Evolutionary conservation across 768 basidiomycete species (phyloP), one percentile per base, ranked within the genome.

Genomic region (Trametes villosa): DNA sequence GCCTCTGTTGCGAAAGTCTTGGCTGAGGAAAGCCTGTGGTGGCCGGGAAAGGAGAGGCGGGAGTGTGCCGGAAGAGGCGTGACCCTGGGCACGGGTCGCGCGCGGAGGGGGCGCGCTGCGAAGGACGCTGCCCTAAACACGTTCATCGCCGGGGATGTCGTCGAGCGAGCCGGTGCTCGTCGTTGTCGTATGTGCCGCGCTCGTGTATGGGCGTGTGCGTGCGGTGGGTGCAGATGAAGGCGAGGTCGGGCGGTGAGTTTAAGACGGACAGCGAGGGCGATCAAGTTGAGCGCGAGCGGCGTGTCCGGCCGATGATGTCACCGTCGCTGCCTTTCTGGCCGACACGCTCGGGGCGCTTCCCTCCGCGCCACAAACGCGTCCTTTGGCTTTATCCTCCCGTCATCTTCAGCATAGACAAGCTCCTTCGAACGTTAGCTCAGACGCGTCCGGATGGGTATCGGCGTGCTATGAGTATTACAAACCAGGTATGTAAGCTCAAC

Each of bases 1-100:
- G 96, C 94, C 1, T 96, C 94, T 4, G 92, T 98, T 8, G 96
- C 56, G 38, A 49, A 57, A 24, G 56, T 30, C 47, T 41, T 57
- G 27, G 36, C 47, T 4, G n/a, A 4, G 12, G 33, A 17, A 18
- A 20, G 38, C 47, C 26, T 49, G 34, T 18, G 30, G 20, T 33
- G 44, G 4, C 33, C 33, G 34, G 55, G 17, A 29, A 38, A 38
- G 17, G 45, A 29, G 46, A 48, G 34, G 42, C 55, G 55, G 55
- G 55, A 48, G 55, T 57, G 46, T 13, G 56, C 46, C 47, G 56
- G 45, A 56, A 56, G 44, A 26, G 44, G 44, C 44, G 31, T n/a
- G 18, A 31, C 38, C 30, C 31, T 22, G 2, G 40, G 56, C 24
- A 33, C n/a, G n/a, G 56, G 36, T 40, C 46, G 55, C 9, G 53